A percentile compares a stretch with the other conserved stretches of the same genome.
Evolutionary conservation across 108 stramenopile genomes (phyloP).

Genomic region (Pseudonitzschia pungens): DNA sequence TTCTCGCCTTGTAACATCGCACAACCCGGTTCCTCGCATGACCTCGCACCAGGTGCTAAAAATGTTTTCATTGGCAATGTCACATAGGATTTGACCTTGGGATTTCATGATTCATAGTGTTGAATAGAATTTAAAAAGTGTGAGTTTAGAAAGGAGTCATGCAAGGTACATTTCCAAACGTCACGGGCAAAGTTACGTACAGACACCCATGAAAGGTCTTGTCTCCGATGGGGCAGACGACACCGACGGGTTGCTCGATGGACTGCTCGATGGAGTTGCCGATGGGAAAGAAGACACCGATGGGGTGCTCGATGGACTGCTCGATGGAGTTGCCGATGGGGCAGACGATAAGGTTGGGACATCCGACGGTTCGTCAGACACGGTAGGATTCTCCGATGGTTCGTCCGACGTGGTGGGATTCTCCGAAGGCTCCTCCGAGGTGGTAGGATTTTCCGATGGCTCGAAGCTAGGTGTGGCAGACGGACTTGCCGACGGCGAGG

Average conservation of each 20-base stretch:
- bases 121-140: no score
- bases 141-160: no score
- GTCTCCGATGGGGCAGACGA: background rate
- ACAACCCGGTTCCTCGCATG: background rate
- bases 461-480: background rate
- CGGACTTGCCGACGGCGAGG: background rate
- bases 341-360: background rate
- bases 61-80: background rate
- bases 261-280: background rate
- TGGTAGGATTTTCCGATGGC: slow-evolving; percentile 6
- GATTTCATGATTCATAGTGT: background rate
- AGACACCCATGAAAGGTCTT: background rate
- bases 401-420: slow-evolving; percentile 1
- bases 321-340: background rate
- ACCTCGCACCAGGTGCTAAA: background rate
- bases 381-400: slow-evolving; percentile 5
- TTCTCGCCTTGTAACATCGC: background rate
- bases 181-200: background rate
- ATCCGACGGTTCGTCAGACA: background rate
- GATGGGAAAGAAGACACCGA: background rate
- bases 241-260: background rate
- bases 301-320: background rate
- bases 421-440: background rate
- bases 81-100: background rate
- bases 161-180: no score